These are phyloP conservation scores for Sporodiniella umbellata DNA, from an alignment of 371 early-diverging fungal species.

Conservation along the genomic window DNA sequence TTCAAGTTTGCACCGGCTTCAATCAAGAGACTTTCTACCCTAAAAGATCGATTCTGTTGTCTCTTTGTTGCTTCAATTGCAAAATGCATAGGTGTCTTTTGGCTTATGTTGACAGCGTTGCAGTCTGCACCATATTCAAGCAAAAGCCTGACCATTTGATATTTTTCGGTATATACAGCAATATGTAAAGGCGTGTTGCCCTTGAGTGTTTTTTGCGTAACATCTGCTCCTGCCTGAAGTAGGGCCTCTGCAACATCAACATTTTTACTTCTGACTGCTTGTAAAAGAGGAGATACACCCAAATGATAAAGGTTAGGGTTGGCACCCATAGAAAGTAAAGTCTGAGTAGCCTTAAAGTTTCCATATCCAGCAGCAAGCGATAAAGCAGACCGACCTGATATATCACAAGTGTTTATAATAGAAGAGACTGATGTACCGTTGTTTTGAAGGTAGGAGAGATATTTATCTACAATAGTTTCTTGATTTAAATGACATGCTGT, in stretches of 20 bases:
- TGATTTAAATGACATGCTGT: constrained; percentile 15
- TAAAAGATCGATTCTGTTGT: constrained; percentile 52
- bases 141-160: constrained; percentile 35
- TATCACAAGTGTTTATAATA: constrained; percentile 22
- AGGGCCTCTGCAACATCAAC: constrained; percentile 12
- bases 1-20: constrained; percentile 46
- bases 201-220: constrained; percentile 1
- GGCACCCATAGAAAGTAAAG: constrained; percentile 26
- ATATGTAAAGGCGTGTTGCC: constrained; percentile 40
- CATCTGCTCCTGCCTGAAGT: constrained; percentile 16
- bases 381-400: constrained; percentile 19
- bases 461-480: constrained; percentile 3
- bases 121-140: constrained; percentile 38
- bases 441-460: background rate
- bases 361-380: constrained; percentile 29
- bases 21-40: constrained; percentile 46
- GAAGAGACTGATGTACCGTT: background rate
- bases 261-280: constrained; percentile 16
- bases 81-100: constrained; percentile 52
- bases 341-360: constrained; percentile 17
- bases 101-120: constrained; percentile 17
- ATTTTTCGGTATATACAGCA: constrained; percentile 40
- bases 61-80: constrained; percentile 47
- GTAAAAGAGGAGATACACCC: constrained; percentile 13
- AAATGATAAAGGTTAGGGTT: constrained; percentile 15